Evolutionary conservation across 441 rosid species (phyloP), one percentile per base, ranked within the genome.

Genomic region (Pelargonium myrrhifolium): DNA sequence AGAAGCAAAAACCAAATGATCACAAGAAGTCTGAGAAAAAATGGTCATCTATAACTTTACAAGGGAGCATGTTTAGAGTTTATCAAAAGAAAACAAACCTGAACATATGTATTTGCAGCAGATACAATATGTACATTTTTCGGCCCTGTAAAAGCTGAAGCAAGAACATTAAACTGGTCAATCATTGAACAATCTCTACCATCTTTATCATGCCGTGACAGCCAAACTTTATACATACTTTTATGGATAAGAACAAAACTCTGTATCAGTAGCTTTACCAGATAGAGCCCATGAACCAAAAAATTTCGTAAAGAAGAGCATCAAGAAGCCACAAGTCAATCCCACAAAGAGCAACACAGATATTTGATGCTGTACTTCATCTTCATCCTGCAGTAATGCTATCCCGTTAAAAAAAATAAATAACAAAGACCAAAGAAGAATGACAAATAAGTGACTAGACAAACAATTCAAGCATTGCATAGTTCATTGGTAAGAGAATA

Each of bases 291-390:
- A 76, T 58, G 87, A 70, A 45, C 89, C 87, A 68, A 76, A 83
- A 61, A 85, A 71, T 64, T 72, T 79, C 26, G 93, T 84, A 53
- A 81, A 71, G 65, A 83, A 55, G 75, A 87, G 72, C 93, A 87
- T 74, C 62, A 77, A 69, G 71, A 80, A 47, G 66, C 84, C 87
- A 75, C 85, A 86, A 70, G 69, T 62, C 74, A 86, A 76, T 18
- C 85, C 89, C 1, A 84, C 71, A 76, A 87, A 86, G 66, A 87
- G 84, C 77, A 84, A 61, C 74, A 79, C 74, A 0, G 93, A 87
- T 77, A 87, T 77, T 69, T 83, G 87, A 77, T 86, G 93, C 71
- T 86, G 93, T 65, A 81, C 90, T 69, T 80, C 85, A 14, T 80
- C 72, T 76, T 81, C 80, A 69, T 83, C 89, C 85, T 86, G 77